Evolutionary conservation across 129 eudicot species (phyloP), one percentile per base, ranked within the genome.

Genomic region (Flaveria bidentis): DNA sequence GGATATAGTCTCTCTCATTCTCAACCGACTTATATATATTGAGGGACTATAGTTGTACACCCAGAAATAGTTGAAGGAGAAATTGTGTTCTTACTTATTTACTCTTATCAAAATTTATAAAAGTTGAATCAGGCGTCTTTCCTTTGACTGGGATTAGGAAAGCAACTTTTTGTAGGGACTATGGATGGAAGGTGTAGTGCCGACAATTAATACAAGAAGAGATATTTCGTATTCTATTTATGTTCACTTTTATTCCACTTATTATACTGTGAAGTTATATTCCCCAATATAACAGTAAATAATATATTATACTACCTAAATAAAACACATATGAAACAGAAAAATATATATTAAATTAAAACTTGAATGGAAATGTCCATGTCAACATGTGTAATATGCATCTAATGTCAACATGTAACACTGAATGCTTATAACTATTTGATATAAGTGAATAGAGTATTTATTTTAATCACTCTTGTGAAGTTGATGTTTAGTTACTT

Each of bases 141-240:
- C 33, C 52, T 28, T 78, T 78, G 67, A 72, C 30, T 57, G 6
- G 62, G 13, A 61, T 26, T 13, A 12, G 42, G 41, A 58, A 70
- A 78, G 51, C 70, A 69, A 70, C 82, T 60, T 60, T 46, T 70
- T 69, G 44, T 4, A 58, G 71, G 82, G 67, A 26, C 67, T 4
- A 61, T 46, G 17, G 76, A 66, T 76, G 73, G 55, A 44, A 65
- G 73, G 7, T 65, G 55, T 51, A 12, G 65, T 69, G 71, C 82
- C 76, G 81, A 69, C 76, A 78, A 17, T 69, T 42, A 26, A 61
- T 23, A 33, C 65, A 61, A 0, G 17, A 8, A 14, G 18, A 26
- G 3, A 9, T 61, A 61, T 25, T 15, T 12, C 17, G 13, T 61
- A 13, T 53, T 8, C 2, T n/a, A 7, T 20, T 9, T n/a, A 6